These are phyloP conservation scores for Nigrospora oryzae DNA, from an alignment of 2,329 filamentous ascomycete species.

Conservation along the genomic window DNA sequence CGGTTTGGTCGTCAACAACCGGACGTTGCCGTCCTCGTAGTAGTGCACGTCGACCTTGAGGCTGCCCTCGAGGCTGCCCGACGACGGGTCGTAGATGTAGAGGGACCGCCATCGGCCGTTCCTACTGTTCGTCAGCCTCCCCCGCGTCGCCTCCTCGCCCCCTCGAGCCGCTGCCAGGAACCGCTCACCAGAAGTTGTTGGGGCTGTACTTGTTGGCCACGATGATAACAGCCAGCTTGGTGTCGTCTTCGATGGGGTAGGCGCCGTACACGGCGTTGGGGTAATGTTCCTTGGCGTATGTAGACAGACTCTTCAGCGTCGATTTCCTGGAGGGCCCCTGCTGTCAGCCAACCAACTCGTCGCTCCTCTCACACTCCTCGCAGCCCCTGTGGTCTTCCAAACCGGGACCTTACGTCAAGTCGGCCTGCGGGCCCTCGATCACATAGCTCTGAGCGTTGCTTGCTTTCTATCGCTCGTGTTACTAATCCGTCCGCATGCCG, in stretches of 20 bases:
- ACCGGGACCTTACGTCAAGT: conserved; percentile 62
- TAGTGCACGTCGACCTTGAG: conserved; percentile 97
- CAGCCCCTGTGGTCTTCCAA: not conserved
- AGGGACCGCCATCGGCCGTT: conserved; percentile 93
- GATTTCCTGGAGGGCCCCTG: conserved; percentile 54
- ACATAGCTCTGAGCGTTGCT: conserved; percentile 73
- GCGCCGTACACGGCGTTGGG: conserved; percentile 72
- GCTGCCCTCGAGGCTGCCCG: conserved; percentile 60
- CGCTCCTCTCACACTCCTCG: conserved; percentile 7
- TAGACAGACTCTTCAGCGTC: conserved; percentile 65
- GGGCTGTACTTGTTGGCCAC: conserved; percentile 97
- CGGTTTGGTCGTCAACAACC: conserved; percentile 80
- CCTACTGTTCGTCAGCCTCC: conserved; percentile 34
- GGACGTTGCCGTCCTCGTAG: conserved; percentile 98
- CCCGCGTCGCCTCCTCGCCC: no score
- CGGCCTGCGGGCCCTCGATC: conserved; percentile 66
- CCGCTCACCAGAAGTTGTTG: conserved; percentile 82
- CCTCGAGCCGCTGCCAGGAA: not conserved
- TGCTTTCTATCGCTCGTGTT: conserved; percentile 52
- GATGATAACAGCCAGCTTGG: conserved; percentile 69
- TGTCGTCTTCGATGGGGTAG: conserved; percentile 70
- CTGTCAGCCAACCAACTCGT: conserved; percentile 4
- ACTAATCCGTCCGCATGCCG: conserved; percentile 3
- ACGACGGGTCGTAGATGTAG: conserved; percentile 70
- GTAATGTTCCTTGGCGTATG: conserved; percentile 84